Evolutionary conservation across 352 stramenopile species (phyloP), one percentile per base, ranked within the genome.

Genomic region (Phytophthora boehmeriae): DNA sequence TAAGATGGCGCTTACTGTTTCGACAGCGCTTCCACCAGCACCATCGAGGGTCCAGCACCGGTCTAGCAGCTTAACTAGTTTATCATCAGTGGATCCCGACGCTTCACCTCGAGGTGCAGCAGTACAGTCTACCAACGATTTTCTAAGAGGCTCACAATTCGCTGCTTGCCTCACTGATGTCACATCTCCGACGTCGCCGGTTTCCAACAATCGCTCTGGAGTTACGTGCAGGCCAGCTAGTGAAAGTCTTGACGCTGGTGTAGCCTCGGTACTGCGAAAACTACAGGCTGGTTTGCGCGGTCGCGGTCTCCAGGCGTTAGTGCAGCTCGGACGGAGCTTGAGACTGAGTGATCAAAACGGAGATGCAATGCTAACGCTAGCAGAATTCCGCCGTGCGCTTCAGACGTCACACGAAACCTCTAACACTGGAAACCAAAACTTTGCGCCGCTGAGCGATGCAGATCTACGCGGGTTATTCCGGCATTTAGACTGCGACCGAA

Each of bases 321-420:
- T 93, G 19, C 71, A 74, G 8, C 70, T 97, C 19, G 83, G 76
- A 19, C 73, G 88, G 10, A 75, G 82, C 51, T 79, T 96, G 30
- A 77, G 84, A 10, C 65, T 93, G 14, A 77, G 78, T 22, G 89
- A 96, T 55, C 67, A 75, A 38, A 85, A 96, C 64, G 64, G 67
- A 25, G 82, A 89, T 61, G 80, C 74, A 0, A 55, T 76, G 5
- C 56, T 97, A 10, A 81, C 76, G 54, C 71, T 96, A 10, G 63
- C 65, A 13, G 87, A 96, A 56, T 96, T 97, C 64, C 89, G 94
- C 39, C 69, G 78, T 14, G 81, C 75, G 9, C 54, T 96, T 23
- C 64, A 78, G 19, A 69, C 66, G 8, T 72, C 78, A n/a, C 57
- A 78, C 39, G 66, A 75, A 4, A 53, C 63, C n/a, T 30, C 42